Percentiles rank a stretch among this genome's conserved stretches.
phyloP scores from a whole-genome alignment of 345 rosid genomes.

The Populus ilicifolia region DNA sequence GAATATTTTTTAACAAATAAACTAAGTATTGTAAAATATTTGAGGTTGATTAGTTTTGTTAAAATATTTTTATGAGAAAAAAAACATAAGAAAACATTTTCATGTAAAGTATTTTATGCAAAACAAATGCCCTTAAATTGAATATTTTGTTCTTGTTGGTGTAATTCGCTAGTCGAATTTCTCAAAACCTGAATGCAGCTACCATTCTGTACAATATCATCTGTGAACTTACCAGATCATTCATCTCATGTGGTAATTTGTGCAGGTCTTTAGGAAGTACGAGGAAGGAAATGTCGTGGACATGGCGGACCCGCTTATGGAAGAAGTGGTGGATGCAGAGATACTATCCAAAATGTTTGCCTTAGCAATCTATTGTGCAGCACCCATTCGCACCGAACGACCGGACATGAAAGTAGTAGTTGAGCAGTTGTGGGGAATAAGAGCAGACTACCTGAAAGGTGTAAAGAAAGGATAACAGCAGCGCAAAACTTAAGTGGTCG shows the following conservation, averaged over 20 bases:
- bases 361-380: conserved; percentile 88
- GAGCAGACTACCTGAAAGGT: conserved; percentile 64
- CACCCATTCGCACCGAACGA: conserved; percentile 64
- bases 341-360: conserved; percentile 55
- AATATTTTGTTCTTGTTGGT: background rate
- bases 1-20: too few relatives aligned
- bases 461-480: conserved; percentile 12
- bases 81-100: too few relatives aligned
- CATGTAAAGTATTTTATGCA: too few relatives aligned
- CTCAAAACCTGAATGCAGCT: background rate
- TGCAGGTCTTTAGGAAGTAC: conserved; percentile 73
- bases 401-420: conserved; percentile 84
- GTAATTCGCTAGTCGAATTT: background rate
- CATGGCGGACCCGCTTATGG: conserved; percentile 62
- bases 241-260: conserved; percentile 1
- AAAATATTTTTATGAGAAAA: too few relatives aligned
- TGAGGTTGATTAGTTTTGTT: too few relatives aligned
- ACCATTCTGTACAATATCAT: background rate
- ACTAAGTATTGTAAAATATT: too few relatives aligned
- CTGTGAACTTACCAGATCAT: background rate
- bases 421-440: conserved; percentile 84
- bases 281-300: conserved; percentile 51
- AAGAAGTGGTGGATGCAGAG: conserved; percentile 44
- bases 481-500: background rate
- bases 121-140: too few relatives aligned